Evolutionary conservation across 2,329 filamentous ascomycete species (phyloP), one percentile per base, ranked within the genome.

Genomic region (Pestalotiopsis sp.): DNA sequence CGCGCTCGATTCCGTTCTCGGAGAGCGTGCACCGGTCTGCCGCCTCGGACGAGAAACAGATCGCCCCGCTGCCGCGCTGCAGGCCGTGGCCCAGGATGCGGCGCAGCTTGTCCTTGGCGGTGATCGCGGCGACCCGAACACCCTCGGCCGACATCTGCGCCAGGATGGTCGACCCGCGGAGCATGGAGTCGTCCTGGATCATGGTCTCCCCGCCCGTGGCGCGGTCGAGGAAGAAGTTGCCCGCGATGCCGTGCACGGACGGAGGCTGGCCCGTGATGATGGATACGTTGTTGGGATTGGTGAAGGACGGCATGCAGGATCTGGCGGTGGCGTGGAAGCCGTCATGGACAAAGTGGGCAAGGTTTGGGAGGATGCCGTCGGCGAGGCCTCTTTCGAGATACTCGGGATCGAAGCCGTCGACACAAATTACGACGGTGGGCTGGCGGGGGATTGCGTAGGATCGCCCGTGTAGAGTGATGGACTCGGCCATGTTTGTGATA

Each of bases 51-150:
- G 81, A 83, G 69, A 81, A 83, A 69, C 78, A 82, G 17, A 82
- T 79, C 3, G 74, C 73, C 1, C 72, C 72, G 6, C 75, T 44
- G 13, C 14, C 17, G 38, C 22, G 71, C 5, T 4, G 1, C n/a
- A 81, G 68, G 1, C 78, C 80, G 64, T 81, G 80, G 5, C 72
- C 71, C n/a, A 83, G 69, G 55, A 83, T 81, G 44, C 74, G 73
- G n/a, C 80, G 73, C 63, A 83, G 71, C 70, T 83, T 83, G 71
- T 83, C 81, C 68, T 83, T 83, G 11, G 81, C 81, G 0, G 81
- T 83, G 22, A 83, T 71, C 9, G 81, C 81, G 10, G 80, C 80
- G 0, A 83, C 77, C 10, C 80, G 76, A 0, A 82, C 78, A 17
- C 80, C 81, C 3, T 71, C 68, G 20, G 73, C 73, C n/a, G 76